Conservation (phyloP, 2,329 filamentous ascomycete species). For the Lanzia echinophila region DNA sequence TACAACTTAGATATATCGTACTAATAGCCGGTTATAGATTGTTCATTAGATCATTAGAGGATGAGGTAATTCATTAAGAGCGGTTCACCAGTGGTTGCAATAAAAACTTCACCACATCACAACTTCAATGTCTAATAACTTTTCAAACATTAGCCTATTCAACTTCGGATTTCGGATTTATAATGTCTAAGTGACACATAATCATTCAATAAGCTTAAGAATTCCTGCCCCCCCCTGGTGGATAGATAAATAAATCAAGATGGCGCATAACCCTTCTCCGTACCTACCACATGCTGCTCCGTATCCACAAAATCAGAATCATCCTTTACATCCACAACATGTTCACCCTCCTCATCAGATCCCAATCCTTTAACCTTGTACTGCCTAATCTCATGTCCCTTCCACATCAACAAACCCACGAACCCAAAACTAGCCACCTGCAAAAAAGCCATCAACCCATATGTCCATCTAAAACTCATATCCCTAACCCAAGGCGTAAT, state of each 20-base stretch:
- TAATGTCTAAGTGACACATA: too few relatives aligned
- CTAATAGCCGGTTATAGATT: too few relatives aligned
- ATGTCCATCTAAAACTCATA: constrained; percentile 35
- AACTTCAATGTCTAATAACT: too few relatives aligned
- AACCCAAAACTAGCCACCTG: constrained; percentile 23
- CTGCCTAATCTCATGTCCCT: constrained; percentile 23
- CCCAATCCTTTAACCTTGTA: constrained; percentile 11
- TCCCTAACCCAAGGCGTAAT: constrained; percentile 33
- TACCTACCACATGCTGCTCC: not conserved
- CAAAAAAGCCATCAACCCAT: constrained; percentile 38
- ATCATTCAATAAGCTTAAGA: too few relatives aligned
- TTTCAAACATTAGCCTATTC: too few relatives aligned
- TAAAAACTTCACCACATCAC: too few relatives aligned
- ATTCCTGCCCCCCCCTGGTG: too few relatives aligned
- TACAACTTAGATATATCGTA: too few relatives aligned
- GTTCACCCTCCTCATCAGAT: constrained; percentile 27
- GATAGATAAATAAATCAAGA: not conserved
- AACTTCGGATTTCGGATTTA: too few relatives aligned
- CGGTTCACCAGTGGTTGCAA: too few relatives aligned
- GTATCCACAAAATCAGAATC: not conserved
- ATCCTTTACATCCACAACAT: constrained; percentile 13
- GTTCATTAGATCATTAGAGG: too few relatives aligned
- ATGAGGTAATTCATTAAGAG: too few relatives aligned
- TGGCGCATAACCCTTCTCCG: not conserved
- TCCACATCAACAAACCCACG: constrained; percentile 27